These are phyloP conservation scores for Starmerella bombicola DNA, from an alignment of 805 yeast genomes.

Conservation along the genomic window DNA sequence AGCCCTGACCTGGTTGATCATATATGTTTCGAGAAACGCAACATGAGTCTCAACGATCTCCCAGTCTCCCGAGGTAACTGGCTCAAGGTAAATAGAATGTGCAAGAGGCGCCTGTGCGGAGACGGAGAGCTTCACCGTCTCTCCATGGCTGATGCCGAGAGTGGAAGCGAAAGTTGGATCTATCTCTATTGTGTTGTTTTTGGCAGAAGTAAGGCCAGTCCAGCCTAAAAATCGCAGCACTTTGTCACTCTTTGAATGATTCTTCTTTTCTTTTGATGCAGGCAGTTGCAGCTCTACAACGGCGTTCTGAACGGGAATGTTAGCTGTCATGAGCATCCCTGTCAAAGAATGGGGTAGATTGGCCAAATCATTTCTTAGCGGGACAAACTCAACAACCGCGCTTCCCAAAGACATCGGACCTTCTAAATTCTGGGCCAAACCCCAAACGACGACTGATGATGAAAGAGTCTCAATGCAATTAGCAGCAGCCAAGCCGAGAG, in stretches of 20 bases:
- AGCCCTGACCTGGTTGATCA: conserved; percentile 70
- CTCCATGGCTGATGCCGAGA: conserved; percentile 36
- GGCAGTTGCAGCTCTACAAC: conserved; percentile 36
- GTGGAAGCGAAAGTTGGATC: conserved; percentile 55
- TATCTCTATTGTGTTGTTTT: conserved; percentile 37
- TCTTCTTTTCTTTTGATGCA: conserved; percentile 6
- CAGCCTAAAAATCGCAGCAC: conserved; percentile 41
- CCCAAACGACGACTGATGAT: too few relatives aligned
- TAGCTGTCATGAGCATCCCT: conserved; percentile 37
- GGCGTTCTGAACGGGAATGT: conserved; percentile 45
- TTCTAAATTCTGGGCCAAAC: too few relatives aligned
- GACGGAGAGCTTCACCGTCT: conserved; percentile 35
- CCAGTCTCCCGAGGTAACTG: conserved; percentile 72
- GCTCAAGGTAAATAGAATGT: conserved; percentile 60
- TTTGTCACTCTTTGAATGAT: conserved; percentile 13
- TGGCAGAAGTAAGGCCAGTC: conserved; percentile 43
- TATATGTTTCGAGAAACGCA: conserved; percentile 54
- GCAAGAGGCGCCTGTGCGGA: conserved; percentile 42
- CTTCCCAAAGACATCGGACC: conserved; percentile 24
- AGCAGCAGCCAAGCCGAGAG: not conserved
- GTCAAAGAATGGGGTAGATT: conserved; percentile 42
- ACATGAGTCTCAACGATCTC: conserved; percentile 79
- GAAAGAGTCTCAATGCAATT: not conserved
- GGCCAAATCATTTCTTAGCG: conserved; percentile 39
- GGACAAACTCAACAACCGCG: conserved; percentile 29